A percentile compares a stretch with the other conserved stretches of the same genome.
Conservation (phyloP, 1,284 basidiomycete species). For the Peniophora sp. region DNA sequence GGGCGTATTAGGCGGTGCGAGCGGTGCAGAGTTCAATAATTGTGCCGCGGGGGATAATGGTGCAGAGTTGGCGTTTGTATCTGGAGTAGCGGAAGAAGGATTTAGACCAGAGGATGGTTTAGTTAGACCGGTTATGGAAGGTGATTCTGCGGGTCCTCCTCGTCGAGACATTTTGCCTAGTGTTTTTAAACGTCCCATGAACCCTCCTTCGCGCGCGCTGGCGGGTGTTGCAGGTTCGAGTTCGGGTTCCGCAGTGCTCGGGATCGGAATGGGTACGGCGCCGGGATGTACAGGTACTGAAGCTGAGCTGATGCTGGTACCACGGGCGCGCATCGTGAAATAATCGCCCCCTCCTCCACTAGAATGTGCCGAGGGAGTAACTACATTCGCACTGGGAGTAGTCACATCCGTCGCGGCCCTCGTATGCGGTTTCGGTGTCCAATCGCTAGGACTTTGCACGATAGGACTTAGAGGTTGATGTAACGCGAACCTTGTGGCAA, state of each 20-base stretch:
- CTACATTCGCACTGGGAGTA: constrained; percentile 8
- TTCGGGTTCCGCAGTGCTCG: neutral
- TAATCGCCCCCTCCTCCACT: constrained; percentile 34
- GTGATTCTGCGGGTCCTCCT: neutral
- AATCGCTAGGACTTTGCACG: constrained; percentile 24
- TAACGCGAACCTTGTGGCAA: constrained; percentile 52
- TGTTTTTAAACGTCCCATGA: constrained; percentile 75
- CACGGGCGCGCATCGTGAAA: constrained; percentile 36
- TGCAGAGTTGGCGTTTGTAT: constrained; percentile 51
- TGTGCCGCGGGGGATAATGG: constrained; percentile 45
- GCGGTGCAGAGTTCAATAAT: constrained; percentile 19
- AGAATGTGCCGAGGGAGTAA: constrained; percentile 10
- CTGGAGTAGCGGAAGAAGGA: neutral
- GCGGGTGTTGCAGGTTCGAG: neutral
- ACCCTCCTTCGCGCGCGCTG: constrained; percentile 31
- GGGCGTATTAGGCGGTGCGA: constrained; percentile 59
- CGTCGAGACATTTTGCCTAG: constrained; percentile 50
- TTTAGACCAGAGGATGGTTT: too few species aligned
- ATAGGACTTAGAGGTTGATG: constrained; percentile 24
- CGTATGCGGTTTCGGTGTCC: constrained; percentile 5
- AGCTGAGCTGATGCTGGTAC: constrained; percentile 29
- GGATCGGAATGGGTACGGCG: too few species aligned
- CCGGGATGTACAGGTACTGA: too few species aligned
- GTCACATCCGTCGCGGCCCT: constrained; percentile 9
- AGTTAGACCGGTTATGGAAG: too few species aligned